Conservation (phyloP, 2,329 filamentous ascomycete species). For the Ilyonectria mors-panacis region DNA sequence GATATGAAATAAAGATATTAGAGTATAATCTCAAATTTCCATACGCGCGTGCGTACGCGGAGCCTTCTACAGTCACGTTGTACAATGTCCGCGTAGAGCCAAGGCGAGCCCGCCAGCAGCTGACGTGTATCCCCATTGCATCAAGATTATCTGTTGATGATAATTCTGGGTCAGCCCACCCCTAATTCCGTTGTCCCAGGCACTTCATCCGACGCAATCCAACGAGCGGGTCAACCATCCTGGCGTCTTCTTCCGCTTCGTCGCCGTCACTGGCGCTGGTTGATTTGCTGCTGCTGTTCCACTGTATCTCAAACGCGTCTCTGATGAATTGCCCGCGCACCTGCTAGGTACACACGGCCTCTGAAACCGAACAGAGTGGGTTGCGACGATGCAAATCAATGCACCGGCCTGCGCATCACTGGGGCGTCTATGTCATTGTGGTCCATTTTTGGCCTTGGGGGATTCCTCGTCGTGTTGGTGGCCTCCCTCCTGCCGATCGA, state of each 20-base stretch:
- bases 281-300: slow-evolving; percentile 1
- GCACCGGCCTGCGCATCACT: slow-evolving; percentile 16
- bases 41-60: not conserved
- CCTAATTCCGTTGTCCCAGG: slow-evolving; percentile 5
- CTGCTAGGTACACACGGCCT: not conserved
- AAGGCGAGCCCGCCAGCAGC: not conserved
- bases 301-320: slow-evolving; percentile 11
- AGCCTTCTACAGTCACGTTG: not conserved
- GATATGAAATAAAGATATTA: too few species aligned
- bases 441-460: slow-evolving; percentile 7
- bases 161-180: slow-evolving; percentile 22
- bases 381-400: slow-evolving; percentile 17
- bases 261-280: slow-evolving; percentile 2
- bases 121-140: slow-evolving; percentile 13
- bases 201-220: not conserved
- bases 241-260: slow-evolving; percentile 4
- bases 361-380: slow-evolving; percentile 13
- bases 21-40: not conserved
- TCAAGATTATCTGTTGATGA: slow-evolving; percentile 19
- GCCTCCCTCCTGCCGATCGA: slow-evolving; percentile 12
- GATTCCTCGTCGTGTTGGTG: slow-evolving; percentile 9
- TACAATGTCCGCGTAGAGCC: not conserved
- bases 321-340: not conserved
- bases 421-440: slow-evolving; percentile 22
- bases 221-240: not conserved